Percentiles rank a stretch among this genome's conserved stretches.
Conservation (phyloP, 768 basidiomycete species). For the Tylopilus intermedius region DNA sequence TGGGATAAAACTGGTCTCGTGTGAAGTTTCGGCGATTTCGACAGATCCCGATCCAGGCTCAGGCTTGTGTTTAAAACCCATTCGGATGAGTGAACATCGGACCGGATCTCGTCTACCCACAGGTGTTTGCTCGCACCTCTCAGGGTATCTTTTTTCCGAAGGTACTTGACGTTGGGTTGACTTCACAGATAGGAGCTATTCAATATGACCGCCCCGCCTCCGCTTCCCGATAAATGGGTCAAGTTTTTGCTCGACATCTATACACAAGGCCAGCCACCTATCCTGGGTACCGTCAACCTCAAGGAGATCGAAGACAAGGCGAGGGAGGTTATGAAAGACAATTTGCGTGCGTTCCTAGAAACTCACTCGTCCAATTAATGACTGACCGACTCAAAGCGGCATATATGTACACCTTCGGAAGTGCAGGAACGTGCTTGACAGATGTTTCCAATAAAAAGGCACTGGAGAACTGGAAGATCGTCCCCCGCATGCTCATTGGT, state of each 20-base stretch:
- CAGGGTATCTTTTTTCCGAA: too few species aligned
- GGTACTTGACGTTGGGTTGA: too few species aligned
- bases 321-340: slow-evolving; percentile 54
- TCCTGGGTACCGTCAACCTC: slow-evolving; percentile 55
- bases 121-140: too few species aligned
- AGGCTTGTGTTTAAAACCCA: too few species aligned
- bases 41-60: too few species aligned
- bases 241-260: slow-evolving; percentile 25
- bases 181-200: not conserved
- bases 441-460: slow-evolving; percentile 60
- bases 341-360: slow-evolving; percentile 40
- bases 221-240: slow-evolving; percentile 24
- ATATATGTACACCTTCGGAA: slow-evolving; percentile 74
- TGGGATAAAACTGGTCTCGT: too few species aligned
- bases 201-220: slow-evolving; percentile 17
- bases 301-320: slow-evolving; percentile 66
- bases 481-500: slow-evolving; percentile 75
- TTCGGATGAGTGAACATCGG: too few species aligned
- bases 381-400: slow-evolving; percentile 39
- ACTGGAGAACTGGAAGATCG: slow-evolving; percentile 63
- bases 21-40: too few species aligned
- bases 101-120: too few species aligned
- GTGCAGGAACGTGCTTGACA: slow-evolving; percentile 68
- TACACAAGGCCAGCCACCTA: slow-evolving; percentile 10
- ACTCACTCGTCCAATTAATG: not conserved